Evolutionary conservation across 2,329 filamentous ascomycete species (phyloP).

Genomic region (Microdochium nivale): DNA sequence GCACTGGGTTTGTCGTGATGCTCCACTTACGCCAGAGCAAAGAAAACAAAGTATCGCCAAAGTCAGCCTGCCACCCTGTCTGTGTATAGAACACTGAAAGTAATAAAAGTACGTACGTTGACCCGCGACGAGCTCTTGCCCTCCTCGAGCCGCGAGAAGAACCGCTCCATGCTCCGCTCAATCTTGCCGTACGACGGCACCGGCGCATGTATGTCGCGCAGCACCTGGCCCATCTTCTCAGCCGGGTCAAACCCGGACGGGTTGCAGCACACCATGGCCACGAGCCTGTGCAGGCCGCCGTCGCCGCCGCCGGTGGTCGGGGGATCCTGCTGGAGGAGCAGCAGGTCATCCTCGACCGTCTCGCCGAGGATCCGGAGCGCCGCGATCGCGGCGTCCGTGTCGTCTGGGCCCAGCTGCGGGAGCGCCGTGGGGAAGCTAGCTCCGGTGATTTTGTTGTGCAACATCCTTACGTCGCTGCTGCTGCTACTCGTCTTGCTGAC

Average conservation of each 20-base stretch:
- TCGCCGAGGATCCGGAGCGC: conserved; percentile 34
- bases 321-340: conserved; percentile 28
- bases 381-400: conserved; percentile 12
- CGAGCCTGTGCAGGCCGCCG: conserved; percentile 28
- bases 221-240: conserved; percentile 36
- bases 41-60: neutral
- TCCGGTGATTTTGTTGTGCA: conserved; percentile 5
- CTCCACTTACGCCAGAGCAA: conserved; percentile 32
- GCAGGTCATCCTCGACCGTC: conserved; percentile 46
- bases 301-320: conserved; percentile 10
- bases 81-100: too few species aligned
- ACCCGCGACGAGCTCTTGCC: conserved; percentile 40
- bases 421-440: conserved; percentile 13
- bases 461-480: too few species aligned
- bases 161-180: conserved; percentile 44
- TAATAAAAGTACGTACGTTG: conserved; percentile 29
- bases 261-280: conserved; percentile 43
- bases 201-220: conserved; percentile 40
- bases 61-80: too few species aligned
- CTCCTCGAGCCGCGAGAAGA: conserved; percentile 37
- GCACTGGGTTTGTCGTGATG: conserved; percentile 30
- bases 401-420: conserved; percentile 9
- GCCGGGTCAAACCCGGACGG: conserved; percentile 44
- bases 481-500: too few species aligned
- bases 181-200: conserved; percentile 48